A percentile compares a stretch with the other conserved stretches of the same genome.
Conservation (phyloP, 2,329 filamentous ascomycete genomes). For the Juglanconis sp. region DNA sequence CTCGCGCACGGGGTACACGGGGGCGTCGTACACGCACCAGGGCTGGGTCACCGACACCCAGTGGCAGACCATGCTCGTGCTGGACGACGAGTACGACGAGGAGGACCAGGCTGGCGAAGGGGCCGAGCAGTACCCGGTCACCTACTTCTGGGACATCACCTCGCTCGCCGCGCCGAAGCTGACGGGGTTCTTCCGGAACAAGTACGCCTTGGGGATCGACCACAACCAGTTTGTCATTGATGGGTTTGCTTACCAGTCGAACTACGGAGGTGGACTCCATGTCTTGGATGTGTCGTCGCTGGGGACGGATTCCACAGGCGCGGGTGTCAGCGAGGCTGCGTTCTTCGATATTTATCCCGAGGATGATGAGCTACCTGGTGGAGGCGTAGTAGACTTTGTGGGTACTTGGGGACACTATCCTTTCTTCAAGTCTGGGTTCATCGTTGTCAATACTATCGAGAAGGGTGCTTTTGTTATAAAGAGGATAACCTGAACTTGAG, state of each 20-base stretch:
- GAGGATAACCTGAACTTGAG: constrained; percentile 11
- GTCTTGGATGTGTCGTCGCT: constrained; percentile 32
- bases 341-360: constrained; percentile 48
- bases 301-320: constrained; percentile 34
- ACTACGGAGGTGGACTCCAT: constrained; percentile 43
- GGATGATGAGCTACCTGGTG: constrained; percentile 38
- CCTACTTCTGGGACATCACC: constrained; percentile 48
- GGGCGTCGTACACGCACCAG: constrained; percentile 56
- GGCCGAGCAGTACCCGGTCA: constrained; percentile 40
- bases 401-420: constrained; percentile 45
- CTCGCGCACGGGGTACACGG: constrained; percentile 53
- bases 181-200: constrained; percentile 37
- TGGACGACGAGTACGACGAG: constrained; percentile 54
- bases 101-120: constrained; percentile 36
- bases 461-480: constrained; percentile 37
- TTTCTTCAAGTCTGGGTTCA: constrained; percentile 33
- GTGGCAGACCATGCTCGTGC: constrained; percentile 42
- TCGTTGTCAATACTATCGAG: constrained; percentile 49
- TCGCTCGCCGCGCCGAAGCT: constrained; percentile 38
- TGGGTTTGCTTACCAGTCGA: constrained; percentile 41
- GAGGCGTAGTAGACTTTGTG: constrained; percentile 34
- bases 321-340: constrained; percentile 38
- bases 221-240: constrained; percentile 44
- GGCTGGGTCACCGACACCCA: constrained; percentile 47
- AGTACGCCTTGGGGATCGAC: constrained; percentile 35